phyloP scores from a whole-genome alignment of 805 yeast species.

The Barnettozyma populi region DNA sequence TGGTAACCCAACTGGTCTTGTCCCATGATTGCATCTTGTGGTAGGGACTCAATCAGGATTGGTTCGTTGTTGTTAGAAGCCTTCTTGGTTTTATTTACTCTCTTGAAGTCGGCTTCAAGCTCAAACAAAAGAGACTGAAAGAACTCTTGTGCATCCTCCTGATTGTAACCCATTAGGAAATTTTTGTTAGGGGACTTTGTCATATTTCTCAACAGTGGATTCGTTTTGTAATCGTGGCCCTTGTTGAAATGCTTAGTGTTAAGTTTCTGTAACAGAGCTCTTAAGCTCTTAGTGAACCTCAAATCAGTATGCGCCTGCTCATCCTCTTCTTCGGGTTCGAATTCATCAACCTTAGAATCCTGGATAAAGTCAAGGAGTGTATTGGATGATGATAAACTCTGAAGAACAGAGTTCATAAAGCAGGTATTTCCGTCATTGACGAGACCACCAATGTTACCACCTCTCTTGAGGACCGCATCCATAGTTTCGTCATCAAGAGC shows the following conservation, averaged over 20 bases:
- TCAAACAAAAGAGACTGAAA: slow-evolving; percentile 73
- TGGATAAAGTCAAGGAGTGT: slow-evolving; percentile 54
- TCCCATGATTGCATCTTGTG: slow-evolving; percentile 32
- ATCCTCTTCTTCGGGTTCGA: slow-evolving; percentile 16
- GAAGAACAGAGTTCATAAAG: slow-evolving; percentile 88
- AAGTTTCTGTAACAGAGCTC: slow-evolving; percentile 45
- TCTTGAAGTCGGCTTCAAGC: slow-evolving; percentile 52
- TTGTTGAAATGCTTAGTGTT: slow-evolving; percentile 49
- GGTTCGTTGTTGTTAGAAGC: slow-evolving; percentile 20
- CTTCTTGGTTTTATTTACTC: slow-evolving; percentile 16
- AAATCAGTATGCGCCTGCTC: slow-evolving; percentile 22
- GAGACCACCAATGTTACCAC: slow-evolving; percentile 81
- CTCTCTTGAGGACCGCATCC: slow-evolving; percentile 44
- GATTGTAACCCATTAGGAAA: slow-evolving; percentile 78
- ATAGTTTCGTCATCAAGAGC: slow-evolving; percentile 12
- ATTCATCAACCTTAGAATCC: slow-evolving; percentile 15
- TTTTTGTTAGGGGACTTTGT: slow-evolving; percentile 74
- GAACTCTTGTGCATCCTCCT: slow-evolving; percentile 96
- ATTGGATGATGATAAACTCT: slow-evolving; percentile 70
- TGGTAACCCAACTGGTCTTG: slow-evolving; percentile 48
- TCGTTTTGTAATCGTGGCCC: slow-evolving; percentile 57
- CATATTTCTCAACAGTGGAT: slow-evolving; percentile 57
- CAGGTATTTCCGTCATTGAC: slow-evolving; percentile 91
- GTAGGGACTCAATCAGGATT: slow-evolving; percentile 25
- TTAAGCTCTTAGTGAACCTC: slow-evolving; percentile 49